A percentile compares a stretch with the other conserved stretches of the same genome.
phyloP scores from a whole-genome alignment of 768 basidiomycete genomes.

The Termitomyces eurrhizus region DNA sequence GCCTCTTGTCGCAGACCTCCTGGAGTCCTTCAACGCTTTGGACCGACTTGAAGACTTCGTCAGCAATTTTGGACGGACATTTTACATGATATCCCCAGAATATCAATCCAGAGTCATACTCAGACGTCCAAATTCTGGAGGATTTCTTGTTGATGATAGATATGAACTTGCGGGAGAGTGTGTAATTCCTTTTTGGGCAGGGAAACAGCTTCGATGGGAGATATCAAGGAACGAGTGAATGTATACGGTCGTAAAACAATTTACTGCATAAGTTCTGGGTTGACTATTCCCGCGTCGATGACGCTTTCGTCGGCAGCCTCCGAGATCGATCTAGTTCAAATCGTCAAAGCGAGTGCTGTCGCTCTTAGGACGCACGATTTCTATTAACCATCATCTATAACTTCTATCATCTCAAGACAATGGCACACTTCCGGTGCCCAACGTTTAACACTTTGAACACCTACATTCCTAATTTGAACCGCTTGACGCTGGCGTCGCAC shows the following conservation, averaged over 20 bases:
- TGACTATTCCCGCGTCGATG: not conserved
- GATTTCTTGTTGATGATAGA: conserved; percentile 38
- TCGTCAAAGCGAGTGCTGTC: not conserved
- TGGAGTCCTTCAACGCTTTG: conserved; percentile 85
- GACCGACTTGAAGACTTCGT: conserved; percentile 81
- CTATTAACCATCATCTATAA: not conserved
- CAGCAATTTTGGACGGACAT: conserved; percentile 71
- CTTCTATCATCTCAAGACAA: not conserved
- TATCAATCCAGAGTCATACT: conserved; percentile 39
- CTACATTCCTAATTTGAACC: conserved; percentile 12
- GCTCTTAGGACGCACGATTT: conserved; percentile 12
- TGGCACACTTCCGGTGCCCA: conserved; percentile 12
- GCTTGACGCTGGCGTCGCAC: conserved; percentile 28
- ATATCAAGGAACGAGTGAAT: conserved; percentile 26
- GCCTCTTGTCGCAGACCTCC: conserved; percentile 82
- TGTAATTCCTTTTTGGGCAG: conserved; percentile 87
- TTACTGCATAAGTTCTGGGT: not conserved
- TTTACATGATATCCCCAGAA: conserved; percentile 49
- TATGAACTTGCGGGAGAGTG: conserved; percentile 46
- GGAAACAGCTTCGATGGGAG: conserved; percentile 75
- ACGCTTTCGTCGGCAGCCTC: not conserved
- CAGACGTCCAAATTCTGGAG: conserved; percentile 32
- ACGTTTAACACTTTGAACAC: conserved; percentile 12
- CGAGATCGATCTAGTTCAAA: not conserved
- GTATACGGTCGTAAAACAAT: not conserved